These are phyloP conservation scores for Lathyrus sativus DNA, from an alignment of 306 rosid genomes.

Conservation along the genomic window DNA sequence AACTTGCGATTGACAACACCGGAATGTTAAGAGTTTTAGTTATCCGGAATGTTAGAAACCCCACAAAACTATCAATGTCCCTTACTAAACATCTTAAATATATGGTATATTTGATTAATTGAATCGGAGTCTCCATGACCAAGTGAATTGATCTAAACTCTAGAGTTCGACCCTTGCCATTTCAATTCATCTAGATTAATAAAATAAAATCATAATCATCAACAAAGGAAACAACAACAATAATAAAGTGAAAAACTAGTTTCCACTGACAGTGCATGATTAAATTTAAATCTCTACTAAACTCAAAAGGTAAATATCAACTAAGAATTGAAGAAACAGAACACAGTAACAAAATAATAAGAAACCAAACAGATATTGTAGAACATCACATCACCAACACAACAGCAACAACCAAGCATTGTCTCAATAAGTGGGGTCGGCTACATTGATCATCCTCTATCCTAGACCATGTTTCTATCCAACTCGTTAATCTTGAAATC, in stretches of 20 bases:
- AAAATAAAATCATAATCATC: neutral
- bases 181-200: neutral
- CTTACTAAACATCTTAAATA: neutral
- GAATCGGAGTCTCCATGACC: neutral
- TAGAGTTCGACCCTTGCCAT: neutral
- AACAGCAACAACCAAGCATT: neutral
- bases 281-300: too few species aligned
- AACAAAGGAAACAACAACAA: neutral
- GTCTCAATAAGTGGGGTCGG: neutral
- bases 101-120: neutral
- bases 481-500: neutral
- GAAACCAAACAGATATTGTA: neutral
- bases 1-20: neutral
- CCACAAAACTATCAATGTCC: neutral
- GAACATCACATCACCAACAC: neutral
- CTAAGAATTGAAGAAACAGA: too few species aligned
- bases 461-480: neutral
- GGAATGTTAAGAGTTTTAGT: neutral
- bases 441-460: neutral
- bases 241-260: neutral
- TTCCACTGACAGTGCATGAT: too few species aligned
- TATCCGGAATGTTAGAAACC: conserved; percentile 6
- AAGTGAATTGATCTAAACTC: neutral
- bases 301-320: neutral
- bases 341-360: neutral